Conservation (phyloP, 192 early-diverging fungal species). For the Backusella liffmaniae region DNA sequence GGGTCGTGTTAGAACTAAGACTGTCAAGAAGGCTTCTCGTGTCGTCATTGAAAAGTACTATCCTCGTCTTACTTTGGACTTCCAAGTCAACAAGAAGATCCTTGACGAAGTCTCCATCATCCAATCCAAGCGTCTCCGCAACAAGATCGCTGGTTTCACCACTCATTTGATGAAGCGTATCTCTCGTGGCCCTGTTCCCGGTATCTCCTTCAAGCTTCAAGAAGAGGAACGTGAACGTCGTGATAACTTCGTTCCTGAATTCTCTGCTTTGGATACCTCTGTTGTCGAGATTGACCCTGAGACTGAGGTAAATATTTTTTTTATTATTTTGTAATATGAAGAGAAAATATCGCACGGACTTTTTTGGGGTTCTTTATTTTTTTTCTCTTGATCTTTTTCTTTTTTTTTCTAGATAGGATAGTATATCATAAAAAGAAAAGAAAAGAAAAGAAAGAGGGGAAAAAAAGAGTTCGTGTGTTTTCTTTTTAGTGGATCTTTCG, state of each 20-base stretch:
- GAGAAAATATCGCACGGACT: slow-evolving; percentile 2
- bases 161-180: slow-evolving; percentile 99
- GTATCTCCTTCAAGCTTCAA: slow-evolving; percentile 99
- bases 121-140: slow-evolving; percentile 97
- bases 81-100: slow-evolving; percentile 99
- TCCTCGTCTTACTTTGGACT: slow-evolving; percentile 96
- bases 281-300: slow-evolving; percentile 94
- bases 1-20: slow-evolving; percentile 99
- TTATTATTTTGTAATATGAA: background rate
- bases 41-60: slow-evolving; percentile 99
- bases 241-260: slow-evolving; percentile 99
- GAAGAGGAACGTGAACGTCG: slow-evolving; percentile 99
- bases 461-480: slow-evolving; percentile 6
- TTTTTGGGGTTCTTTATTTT: slow-evolving; percentile 4
- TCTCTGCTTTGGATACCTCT: slow-evolving; percentile 91
- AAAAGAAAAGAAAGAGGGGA: background rate
- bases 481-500: slow-evolving; percentile 28
- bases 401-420: background rate
- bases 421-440: background rate
- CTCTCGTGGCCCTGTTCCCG: slow-evolving; percentile 96
- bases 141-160: slow-evolving; percentile 99
- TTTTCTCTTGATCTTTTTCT: background rate
- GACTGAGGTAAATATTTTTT: slow-evolving; percentile 63
- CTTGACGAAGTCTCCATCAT: slow-evolving; percentile 97
- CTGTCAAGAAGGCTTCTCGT: slow-evolving; percentile 99